phyloP scores from a whole-genome alignment of 805 yeast species.

The Aciculoconidium aculeatum region DNA sequence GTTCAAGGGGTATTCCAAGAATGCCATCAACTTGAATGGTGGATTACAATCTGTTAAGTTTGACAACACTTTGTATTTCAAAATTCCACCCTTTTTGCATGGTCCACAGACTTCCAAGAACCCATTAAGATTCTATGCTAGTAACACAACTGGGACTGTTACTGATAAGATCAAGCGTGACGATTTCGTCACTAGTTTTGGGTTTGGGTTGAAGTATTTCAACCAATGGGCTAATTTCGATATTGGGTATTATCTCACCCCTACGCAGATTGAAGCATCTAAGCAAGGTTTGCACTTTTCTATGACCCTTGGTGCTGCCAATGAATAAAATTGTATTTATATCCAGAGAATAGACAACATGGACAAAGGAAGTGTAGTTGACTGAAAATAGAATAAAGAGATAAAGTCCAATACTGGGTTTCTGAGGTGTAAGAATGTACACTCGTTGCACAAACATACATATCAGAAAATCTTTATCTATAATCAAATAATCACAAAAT shows the following conservation, averaged over 20 bases:
- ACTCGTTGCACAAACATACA: no score
- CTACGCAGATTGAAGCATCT: slow-evolving; percentile 18
- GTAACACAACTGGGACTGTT: slow-evolving; percentile 62
- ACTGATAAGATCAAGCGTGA: no score
- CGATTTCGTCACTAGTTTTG: slow-evolving; percentile 21
- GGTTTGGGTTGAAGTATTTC: slow-evolving; percentile 34
- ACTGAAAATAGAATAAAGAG: no score
- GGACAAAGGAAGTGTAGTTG: no score
- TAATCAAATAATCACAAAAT: no score
- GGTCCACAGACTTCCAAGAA: slow-evolving; percentile 16
- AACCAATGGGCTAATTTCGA: slow-evolving; percentile 37
- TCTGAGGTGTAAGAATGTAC: no score
- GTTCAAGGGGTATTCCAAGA: slow-evolving; percentile 62
- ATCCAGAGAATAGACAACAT: no score
- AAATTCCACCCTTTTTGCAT: slow-evolving; percentile 44
- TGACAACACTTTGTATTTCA: slow-evolving; percentile 54
- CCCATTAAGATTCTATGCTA: slow-evolving; percentile 50
- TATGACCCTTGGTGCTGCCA: slow-evolving; percentile 35
- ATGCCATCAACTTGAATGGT: slow-evolving; percentile 70
- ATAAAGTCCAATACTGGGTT: no score
- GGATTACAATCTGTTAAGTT: slow-evolving; percentile 57
- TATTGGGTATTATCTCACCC: slow-evolving; percentile 29
- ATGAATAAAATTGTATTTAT: no score
- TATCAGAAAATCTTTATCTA: no score
- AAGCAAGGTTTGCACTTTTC: slow-evolving; percentile 35